Percentiles rank a stretch among this genome's conserved stretches.
These are phyloP conservation scores for Atkinsonella hypoxylon DNA, from an alignment of 2,329 filamentous ascomycete genomes.

Conservation along the genomic window DNA sequence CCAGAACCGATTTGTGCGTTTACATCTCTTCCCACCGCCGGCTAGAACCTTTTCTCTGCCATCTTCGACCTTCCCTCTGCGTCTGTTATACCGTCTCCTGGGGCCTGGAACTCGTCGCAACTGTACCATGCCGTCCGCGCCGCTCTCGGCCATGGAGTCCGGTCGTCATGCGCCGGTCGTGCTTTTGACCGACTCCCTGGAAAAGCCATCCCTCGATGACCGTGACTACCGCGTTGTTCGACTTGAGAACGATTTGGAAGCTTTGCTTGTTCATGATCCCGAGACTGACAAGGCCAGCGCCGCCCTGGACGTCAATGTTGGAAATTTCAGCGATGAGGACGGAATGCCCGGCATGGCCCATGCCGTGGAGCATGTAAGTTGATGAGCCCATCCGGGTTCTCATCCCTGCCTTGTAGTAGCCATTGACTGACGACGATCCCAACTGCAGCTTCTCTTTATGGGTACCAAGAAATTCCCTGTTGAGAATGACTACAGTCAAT, in stretches of 20 bases:
- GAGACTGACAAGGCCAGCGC: slow-evolving; percentile 96
- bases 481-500: slow-evolving; percentile 93
- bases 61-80: neutral
- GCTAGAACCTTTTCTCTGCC: slow-evolving; percentile 1
- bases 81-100: neutral
- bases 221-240: slow-evolving; percentile 78
- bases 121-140: slow-evolving; percentile 19
- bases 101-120: slow-evolving; percentile 1
- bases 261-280: slow-evolving; percentile 81
- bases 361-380: slow-evolving; percentile 73
- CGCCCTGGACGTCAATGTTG: slow-evolving; percentile 89
- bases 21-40: neutral
- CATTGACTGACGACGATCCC: slow-evolving; percentile 8
- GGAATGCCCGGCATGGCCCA: slow-evolving; percentile 94
- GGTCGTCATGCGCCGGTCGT: slow-evolving; percentile 20
- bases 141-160: slow-evolving; percentile 22
- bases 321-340: slow-evolving; percentile 83
- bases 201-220: slow-evolving; percentile 77
- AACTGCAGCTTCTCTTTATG: slow-evolving; percentile 75
- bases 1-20: neutral
- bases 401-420: neutral
- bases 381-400: slow-evolving; percentile 6
- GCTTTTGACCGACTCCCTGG: slow-evolving; percentile 55
- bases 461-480: slow-evolving; percentile 94
- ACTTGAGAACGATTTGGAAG: slow-evolving; percentile 79